A percentile compares a stretch with the other conserved stretches of the same genome.
Conservation (phyloP, 495 filamentous ascomycete species). For the Daldinia bambusicola region DNA sequence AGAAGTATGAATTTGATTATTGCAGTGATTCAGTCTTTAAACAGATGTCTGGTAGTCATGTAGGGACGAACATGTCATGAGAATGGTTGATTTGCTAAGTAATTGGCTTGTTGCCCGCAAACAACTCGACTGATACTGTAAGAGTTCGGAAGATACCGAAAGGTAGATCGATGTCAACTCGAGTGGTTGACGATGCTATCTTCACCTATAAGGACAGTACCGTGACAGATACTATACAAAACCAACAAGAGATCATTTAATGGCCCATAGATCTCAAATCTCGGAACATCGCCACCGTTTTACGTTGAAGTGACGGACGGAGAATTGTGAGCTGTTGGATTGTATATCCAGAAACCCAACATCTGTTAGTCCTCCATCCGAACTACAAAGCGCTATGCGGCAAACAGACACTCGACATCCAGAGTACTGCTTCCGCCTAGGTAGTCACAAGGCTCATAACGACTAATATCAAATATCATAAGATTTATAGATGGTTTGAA, state of each 20-base stretch:
- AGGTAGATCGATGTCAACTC: too few relatives aligned
- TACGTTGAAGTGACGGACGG: not conserved
- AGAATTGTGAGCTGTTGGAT: not conserved
- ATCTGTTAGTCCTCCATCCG: not conserved
- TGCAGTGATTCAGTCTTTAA: conserved; percentile 10
- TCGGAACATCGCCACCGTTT: not conserved
- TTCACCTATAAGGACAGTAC: too few relatives aligned
- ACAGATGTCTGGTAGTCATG: not conserved
- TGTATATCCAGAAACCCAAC: not conserved
- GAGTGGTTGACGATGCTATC: too few relatives aligned
- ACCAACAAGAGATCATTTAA: not conserved
- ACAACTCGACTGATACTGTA: conserved; percentile 6
- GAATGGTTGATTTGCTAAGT: conserved; percentile 8
- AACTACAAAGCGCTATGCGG: not conserved
- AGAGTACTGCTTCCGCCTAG: not conserved
- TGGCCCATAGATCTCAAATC: not conserved
- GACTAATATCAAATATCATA: not conserved
- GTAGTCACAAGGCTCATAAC: not conserved
- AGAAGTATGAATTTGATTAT: not conserved
- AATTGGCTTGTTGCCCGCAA: conserved; percentile 5
- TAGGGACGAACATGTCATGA: conserved; percentile 18
- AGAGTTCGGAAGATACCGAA: too few relatives aligned
- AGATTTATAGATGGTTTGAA: not conserved
- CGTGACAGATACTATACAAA: conserved; percentile 5
- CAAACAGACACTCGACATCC: not conserved